phyloP scores from a whole-genome alignment of 1,284 basidiomycete species.

The Cryptococcus sp. region DNA sequence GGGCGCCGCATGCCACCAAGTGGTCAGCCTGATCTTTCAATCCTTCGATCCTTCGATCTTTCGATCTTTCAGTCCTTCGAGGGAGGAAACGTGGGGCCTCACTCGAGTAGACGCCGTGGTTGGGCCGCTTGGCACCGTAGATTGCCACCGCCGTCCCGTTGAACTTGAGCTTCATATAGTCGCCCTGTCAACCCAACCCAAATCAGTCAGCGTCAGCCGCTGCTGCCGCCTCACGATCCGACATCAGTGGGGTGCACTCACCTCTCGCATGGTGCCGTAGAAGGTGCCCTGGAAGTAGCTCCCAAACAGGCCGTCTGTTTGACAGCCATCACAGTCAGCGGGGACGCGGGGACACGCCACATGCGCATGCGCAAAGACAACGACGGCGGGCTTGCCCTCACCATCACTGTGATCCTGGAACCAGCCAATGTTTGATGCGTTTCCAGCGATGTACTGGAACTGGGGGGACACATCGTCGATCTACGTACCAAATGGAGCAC shows the following conservation, averaged over 20 bases:
- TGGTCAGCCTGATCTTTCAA: too few relatives aligned
- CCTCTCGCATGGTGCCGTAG: conserved; percentile 17
- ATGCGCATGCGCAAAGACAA: background rate
- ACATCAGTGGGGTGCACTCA: background rate
- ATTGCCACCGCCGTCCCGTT: conserved; percentile 29
- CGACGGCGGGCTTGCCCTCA: background rate
- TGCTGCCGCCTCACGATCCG: background rate
- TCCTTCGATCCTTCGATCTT: too few relatives aligned
- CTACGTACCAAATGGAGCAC: conserved; percentile 6
- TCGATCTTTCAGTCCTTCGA: too few relatives aligned
- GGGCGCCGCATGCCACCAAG: too few relatives aligned
- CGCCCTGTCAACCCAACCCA: conserved; percentile 13
- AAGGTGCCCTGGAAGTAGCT: conserved; percentile 19
- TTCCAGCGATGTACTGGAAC: conserved; percentile 7
- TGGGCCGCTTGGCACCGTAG: conserved; percentile 22
- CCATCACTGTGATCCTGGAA: conserved; percentile 11
- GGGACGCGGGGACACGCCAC: too few relatives aligned
- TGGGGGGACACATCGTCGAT: conserved; percentile 23
- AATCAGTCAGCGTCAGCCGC: background rate
- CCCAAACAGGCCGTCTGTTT: background rate
- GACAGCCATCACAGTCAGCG: background rate
- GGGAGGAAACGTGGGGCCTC: too few relatives aligned
- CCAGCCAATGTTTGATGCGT: conserved; percentile 10
- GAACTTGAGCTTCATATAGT: conserved; percentile 24
- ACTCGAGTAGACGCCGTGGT: conserved; percentile 27